These are phyloP conservation scores for Alternaria brassicae DNA, from an alignment of 2,329 filamentous ascomycete species.

Conservation along the genomic window DNA sequence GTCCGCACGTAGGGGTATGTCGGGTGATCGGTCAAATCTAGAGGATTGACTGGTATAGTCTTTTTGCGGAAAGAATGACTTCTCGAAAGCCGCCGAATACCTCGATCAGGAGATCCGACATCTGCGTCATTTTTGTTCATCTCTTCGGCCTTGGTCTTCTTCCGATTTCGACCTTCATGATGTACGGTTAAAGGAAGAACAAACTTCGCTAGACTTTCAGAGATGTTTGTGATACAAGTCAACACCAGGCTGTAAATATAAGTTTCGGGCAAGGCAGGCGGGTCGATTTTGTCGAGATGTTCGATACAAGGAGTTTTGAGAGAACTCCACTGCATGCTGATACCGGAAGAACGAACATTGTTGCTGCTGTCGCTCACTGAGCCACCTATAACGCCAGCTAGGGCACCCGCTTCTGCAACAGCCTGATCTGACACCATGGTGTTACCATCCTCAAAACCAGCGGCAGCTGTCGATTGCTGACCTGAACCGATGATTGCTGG, in stretches of 20 bases:
- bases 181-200: constrained; percentile 90
- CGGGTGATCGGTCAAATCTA: constrained; percentile 76
- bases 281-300: constrained; percentile 88
- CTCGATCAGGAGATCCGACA: constrained; percentile 31
- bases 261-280: constrained; percentile 84
- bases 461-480: constrained; percentile 84
- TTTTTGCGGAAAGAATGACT: constrained; percentile 75
- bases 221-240: constrained; percentile 86
- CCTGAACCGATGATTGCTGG: constrained; percentile 87
- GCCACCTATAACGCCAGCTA: constrained; percentile 82
- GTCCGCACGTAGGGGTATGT: constrained; percentile 74
- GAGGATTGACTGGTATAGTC: constrained; percentile 82
- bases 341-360: constrained; percentile 72
- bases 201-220: constrained; percentile 91
- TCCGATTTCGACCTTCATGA: constrained; percentile 62
- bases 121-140: constrained; percentile 29
- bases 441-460: constrained; percentile 63
- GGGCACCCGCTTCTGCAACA: constrained; percentile 86
- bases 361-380: constrained; percentile 67
- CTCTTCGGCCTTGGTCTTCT: constrained; percentile 52
- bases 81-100: constrained; percentile 58
- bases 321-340: constrained; percentile 90
- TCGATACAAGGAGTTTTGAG: constrained; percentile 89
- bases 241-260: constrained; percentile 91
- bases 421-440: constrained; percentile 76